Conservation (phyloP, 2,329 filamentous ascomycete genomes). For the Pseudogymnoascus sp. region DNA sequence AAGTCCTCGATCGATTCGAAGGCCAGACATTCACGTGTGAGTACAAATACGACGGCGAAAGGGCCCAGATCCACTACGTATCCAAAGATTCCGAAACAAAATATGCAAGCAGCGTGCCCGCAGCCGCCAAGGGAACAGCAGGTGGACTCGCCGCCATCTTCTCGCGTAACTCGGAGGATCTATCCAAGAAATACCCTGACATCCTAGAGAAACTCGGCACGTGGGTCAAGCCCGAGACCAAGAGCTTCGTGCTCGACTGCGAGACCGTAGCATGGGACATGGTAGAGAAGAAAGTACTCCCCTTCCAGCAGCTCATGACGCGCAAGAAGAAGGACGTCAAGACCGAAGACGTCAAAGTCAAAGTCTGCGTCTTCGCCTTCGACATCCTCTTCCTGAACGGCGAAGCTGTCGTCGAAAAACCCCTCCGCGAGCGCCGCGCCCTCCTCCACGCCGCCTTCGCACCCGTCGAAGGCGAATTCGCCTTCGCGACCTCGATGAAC, state of each 20-base stretch:
- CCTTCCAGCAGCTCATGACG: slow-evolving; percentile 97
- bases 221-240: slow-evolving; percentile 85
- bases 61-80: slow-evolving; percentile 97
- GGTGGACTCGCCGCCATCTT: slow-evolving; percentile 82
- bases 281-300: slow-evolving; percentile 88
- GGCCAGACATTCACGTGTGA: slow-evolving; percentile 94
- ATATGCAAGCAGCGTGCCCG: slow-evolving; percentile 51
- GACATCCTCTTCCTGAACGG: slow-evolving; percentile 91
- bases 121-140: slow-evolving; percentile 45
- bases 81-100: slow-evolving; percentile 67
- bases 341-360: slow-evolving; percentile 87
- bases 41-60: slow-evolving; percentile 97
- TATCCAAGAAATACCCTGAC: slow-evolving; percentile 97
- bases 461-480: slow-evolving; percentile 79
- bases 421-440: slow-evolving; percentile 74
- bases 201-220: slow-evolving; percentile 77
- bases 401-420: slow-evolving; percentile 77
- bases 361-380: slow-evolving; percentile 95
- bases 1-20: slow-evolving; percentile 94
- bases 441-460: slow-evolving; percentile 65
- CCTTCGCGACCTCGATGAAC: slow-evolving; percentile 79
- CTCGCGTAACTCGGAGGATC: slow-evolving; percentile 91
- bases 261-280: slow-evolving; percentile 97
- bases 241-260: slow-evolving; percentile 96
- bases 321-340: slow-evolving; percentile 97